These are phyloP conservation scores for Paecilomyces sp. DNA, from an alignment of 2,329 filamentous ascomycete species.

Conservation along the genomic window DNA sequence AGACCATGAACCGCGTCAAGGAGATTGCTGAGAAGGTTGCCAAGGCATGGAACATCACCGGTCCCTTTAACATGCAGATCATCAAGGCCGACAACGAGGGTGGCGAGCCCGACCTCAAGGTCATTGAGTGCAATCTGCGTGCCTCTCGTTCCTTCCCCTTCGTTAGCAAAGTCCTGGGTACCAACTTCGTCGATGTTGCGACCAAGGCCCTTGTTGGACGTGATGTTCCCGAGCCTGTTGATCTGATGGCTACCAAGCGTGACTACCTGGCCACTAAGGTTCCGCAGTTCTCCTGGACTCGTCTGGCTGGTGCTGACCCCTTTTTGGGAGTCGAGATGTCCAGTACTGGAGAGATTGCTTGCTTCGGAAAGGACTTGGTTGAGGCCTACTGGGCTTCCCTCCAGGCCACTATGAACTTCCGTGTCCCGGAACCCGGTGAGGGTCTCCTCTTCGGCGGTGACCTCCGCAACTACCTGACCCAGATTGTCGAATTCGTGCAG, in stretches of 20 bases:
- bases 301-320: conserved; percentile 91
- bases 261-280: conserved; percentile 97
- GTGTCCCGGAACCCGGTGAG: conserved; percentile 86
- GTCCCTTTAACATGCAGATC: conserved; percentile 99
- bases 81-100: conserved; percentile 83
- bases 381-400: conserved; percentile 97
- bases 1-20: conserved; percentile 79
- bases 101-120: conserved; percentile 72
- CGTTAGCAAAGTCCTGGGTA: conserved; percentile 91
- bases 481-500: conserved; percentile 77
- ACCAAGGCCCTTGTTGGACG: conserved; percentile 85
- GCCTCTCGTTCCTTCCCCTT: conserved; percentile 98
- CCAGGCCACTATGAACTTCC: conserved; percentile 99
- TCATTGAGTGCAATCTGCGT: conserved; percentile 97
- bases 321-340: conserved; percentile 98
- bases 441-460: conserved; percentile 93
- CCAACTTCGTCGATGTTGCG: conserved; percentile 93
- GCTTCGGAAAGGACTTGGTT: conserved; percentile 91
- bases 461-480: conserved; percentile 60
- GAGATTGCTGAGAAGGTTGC: conserved; percentile 94
- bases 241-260: conserved; percentile 83
- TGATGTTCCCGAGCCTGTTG: conserved; percentile 73
- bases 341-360: conserved; percentile 95
- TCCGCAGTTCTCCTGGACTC: conserved; percentile 97
- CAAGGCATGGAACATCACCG: conserved; percentile 93